phyloP scores from a whole-genome alignment of 2,329 filamentous ascomycete species.

The Helicocarpus griseus region DNA sequence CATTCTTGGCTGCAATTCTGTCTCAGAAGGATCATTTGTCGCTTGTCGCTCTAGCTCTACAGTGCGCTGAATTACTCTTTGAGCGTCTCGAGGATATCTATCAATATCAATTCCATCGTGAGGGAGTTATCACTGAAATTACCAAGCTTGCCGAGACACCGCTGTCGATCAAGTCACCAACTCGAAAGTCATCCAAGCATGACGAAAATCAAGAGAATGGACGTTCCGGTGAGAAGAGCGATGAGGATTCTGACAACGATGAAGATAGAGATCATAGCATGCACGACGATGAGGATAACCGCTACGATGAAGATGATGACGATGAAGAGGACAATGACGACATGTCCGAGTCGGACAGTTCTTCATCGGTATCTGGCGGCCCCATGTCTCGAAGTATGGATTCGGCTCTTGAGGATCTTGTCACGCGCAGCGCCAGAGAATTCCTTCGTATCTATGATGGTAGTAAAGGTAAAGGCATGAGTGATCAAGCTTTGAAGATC shows the following conservation, averaged over 20 bases:
- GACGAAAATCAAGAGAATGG: constrained; percentile 16
- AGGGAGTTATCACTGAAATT: constrained; percentile 90
- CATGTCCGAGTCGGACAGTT: constrained; percentile 59
- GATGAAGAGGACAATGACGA: constrained; percentile 39
- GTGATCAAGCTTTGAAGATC: constrained; percentile 68
- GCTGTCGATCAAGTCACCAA: constrained; percentile 19
- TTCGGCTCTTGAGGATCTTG: constrained; percentile 57
- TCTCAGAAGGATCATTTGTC: constrained; percentile 89
- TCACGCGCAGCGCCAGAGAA: constrained; percentile 65
- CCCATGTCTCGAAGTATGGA: constrained; percentile 28
- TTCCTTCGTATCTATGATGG: constrained; percentile 79
- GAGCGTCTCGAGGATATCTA: constrained; percentile 80
- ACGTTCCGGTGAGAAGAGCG: constrained; percentile 21
- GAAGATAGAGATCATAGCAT: constrained; percentile 41
- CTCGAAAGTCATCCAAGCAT: background rate
- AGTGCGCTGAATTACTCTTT: constrained; percentile 80
- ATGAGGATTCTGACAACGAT: constrained; percentile 29
- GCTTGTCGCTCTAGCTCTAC: constrained; percentile 75
- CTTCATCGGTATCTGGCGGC: constrained; percentile 43
- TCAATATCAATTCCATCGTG: constrained; percentile 91
- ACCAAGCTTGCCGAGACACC: constrained; percentile 57
- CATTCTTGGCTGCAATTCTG: constrained; percentile 86
- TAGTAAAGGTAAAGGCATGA: constrained; percentile 63
- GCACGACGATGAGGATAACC: constrained; percentile 38
- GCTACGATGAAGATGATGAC: constrained; percentile 45